Conservation (phyloP, 805 yeast genomes). For the Nakazawaea siamensis region DNA sequence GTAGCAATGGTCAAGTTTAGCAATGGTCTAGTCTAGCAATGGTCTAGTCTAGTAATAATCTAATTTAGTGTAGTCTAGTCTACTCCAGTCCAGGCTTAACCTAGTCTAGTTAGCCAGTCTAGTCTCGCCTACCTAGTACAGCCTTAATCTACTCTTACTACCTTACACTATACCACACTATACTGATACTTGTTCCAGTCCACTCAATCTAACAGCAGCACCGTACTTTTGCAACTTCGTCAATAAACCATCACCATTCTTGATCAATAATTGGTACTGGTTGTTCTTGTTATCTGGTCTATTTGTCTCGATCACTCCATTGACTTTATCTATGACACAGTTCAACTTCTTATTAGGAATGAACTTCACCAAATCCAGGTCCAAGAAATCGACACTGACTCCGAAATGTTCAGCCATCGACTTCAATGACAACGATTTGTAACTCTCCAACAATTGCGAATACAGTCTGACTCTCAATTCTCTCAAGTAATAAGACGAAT, state of each 20-base stretch:
- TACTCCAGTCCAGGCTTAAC: no score
- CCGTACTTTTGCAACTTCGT: slow-evolving; percentile 95
- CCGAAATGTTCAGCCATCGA: slow-evolving; percentile 95
- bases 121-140: no score
- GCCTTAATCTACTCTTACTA: no score
- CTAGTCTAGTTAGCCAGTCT: no score
- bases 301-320: slow-evolving; percentile 91
- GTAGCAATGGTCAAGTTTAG: no score
- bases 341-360: slow-evolving; percentile 90
- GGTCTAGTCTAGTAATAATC: no score
- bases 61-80: no score
- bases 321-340: slow-evolving; percentile 92
- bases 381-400: slow-evolving; percentile 81
- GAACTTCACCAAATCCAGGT: slow-evolving; percentile 78
- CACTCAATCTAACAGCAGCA: slow-evolving; percentile 92
- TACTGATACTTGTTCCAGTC: slow-evolving; percentile 59
- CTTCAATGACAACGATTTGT: slow-evolving; percentile 79
- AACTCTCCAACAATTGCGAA: slow-evolving; percentile 87
- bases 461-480: slow-evolving; percentile 95
- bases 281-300: slow-evolving; percentile 94
- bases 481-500: slow-evolving; percentile 77
- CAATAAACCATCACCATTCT: slow-evolving; percentile 85
- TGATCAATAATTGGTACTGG: slow-evolving; percentile 81
- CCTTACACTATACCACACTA: no score
- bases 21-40: no score